Base-by-base conservation (phyloP, 2,329 filamentous ascomycete species). In the Aspergillus awamori region DNA sequence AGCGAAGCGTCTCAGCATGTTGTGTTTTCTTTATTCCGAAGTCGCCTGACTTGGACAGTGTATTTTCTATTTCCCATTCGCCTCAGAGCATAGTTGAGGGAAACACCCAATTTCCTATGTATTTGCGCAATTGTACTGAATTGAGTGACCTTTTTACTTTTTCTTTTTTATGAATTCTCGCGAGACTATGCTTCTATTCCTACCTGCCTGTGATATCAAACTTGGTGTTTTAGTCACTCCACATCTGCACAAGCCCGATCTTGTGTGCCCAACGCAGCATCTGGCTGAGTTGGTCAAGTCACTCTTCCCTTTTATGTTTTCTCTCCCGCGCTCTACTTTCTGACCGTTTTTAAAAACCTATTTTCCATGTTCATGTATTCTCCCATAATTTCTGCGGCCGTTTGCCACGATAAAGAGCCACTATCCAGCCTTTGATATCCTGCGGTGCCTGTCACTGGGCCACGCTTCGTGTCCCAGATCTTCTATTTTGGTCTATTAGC, bases 61-160 rank as follows among this genome's bases (percentile, higher is more conserved):
- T 59, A 52, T 30, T 53, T 39, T 28, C 17, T 48, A 13, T 60
- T 59, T 54, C 56, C 30, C 28, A 28, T 58, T 47, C 36, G 22
- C 15, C 52, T 56, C 13, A 53, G 57, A 60, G 47, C 48, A 48
- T 53, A 54, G 38, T 52, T 58, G 54, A 63, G 43, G 58, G 54
- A 64, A 39, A 41, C 53, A 60, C 41, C 48, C 45, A 17, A 58
- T 52, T 55, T 55, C 38, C 38, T 30, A 43, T 45, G 28, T 43
- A 45, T 33, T 55, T 53, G 15, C 24, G 51, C 20, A 39, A n/a
- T 38, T 33, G 33, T 30, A 28, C 51, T 22, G 30, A 53, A 17
- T 53, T 28, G 33, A 39, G 24, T 41, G 51, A 20, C 51, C 15
- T 33, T 36, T 15, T 36, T 2, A 13, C 13, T 6, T 15, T 11